Evolutionary conservation across 768 basidiomycete species (phyloP).

Genomic region (Kwoniella europaea): DNA sequence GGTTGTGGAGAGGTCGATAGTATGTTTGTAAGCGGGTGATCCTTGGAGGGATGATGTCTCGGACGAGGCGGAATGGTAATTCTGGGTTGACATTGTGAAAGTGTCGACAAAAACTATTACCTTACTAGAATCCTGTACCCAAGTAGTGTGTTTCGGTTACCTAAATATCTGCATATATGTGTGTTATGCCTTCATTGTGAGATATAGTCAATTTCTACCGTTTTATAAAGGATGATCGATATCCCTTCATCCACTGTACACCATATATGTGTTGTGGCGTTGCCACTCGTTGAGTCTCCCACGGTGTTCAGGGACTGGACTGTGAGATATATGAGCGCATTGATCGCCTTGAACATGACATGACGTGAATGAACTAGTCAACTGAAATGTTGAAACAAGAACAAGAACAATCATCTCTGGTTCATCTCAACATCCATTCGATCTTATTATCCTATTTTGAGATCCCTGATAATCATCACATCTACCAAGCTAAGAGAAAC

Average conservation of each 20-base stretch:
- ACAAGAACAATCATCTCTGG: neutral
- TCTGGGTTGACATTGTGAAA: neutral
- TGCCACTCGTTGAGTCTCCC: slow-evolving; percentile 6
- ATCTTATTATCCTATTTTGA: no score
- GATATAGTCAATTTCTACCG: neutral
- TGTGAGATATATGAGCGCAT: neutral
- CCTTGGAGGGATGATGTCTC: neutral
- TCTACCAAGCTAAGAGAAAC: neutral
- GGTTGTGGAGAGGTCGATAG: neutral
- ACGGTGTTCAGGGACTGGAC: slow-evolving; percentile 5
- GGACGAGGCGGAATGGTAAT: neutral
- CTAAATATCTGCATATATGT: no score
- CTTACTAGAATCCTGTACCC: no score
- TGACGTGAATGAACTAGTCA: neutral
- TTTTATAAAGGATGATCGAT: neutral
- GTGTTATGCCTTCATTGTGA: neutral
- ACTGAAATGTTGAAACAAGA: neutral
- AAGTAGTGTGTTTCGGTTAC: no score
- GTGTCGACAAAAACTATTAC: no score
- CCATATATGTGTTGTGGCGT: neutral
- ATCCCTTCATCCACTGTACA: neutral
- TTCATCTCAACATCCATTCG: neutral
- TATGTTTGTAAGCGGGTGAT: neutral
- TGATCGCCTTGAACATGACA: neutral
- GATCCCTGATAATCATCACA: neutral